Conservation (phyloP, 2,329 filamentous ascomycete species). For the Penicillium concentricum region DNA sequence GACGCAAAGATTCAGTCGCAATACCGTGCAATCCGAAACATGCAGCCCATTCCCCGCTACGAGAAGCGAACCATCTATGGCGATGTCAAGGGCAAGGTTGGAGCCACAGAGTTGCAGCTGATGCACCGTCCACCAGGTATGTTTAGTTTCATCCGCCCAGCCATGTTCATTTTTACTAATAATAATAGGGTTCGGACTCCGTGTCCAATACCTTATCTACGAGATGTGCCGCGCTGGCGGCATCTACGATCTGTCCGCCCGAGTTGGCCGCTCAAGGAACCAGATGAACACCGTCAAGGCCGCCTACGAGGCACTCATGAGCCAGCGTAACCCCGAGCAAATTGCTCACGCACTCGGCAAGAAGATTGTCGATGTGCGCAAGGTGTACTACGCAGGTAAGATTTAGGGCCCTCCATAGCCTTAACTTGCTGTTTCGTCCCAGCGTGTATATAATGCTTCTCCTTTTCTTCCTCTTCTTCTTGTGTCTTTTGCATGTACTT, state of each 20-base stretch:
- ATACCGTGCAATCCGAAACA: constrained; percentile 81
- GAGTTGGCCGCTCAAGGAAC: constrained; percentile 82
- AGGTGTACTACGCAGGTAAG: constrained; percentile 91
- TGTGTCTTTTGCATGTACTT: constrained; percentile 32
- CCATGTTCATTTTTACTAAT: constrained; percentile 8
- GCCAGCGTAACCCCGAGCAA: constrained; percentile 83
- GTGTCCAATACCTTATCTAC: constrained; percentile 86
- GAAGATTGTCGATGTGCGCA: constrained; percentile 94
- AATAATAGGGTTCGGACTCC: constrained; percentile 79
- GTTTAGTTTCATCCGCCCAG: constrained; percentile 28
- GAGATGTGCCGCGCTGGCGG: constrained; percentile 88
- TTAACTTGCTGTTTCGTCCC: constrained; percentile 14
- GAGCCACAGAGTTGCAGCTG: constrained; percentile 81
- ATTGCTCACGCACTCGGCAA: constrained; percentile 85
- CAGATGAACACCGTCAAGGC: constrained; percentile 98
- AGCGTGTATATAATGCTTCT: constrained; percentile 27
- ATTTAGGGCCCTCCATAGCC: constrained; percentile 46
- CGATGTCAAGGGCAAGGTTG: constrained; percentile 77
- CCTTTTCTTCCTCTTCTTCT: constrained; percentile 21
- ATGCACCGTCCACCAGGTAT: constrained; percentile 83
- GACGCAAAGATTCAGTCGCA: constrained; percentile 71
- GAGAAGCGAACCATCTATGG: constrained; percentile 91
- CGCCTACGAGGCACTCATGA: constrained; percentile 75
- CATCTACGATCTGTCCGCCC: constrained; percentile 80
- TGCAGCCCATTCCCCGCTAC: constrained; percentile 88